These are phyloP conservation scores for Maudiozyma turicensis DNA, from an alignment of 805 yeast genomes.

Conservation along the genomic window DNA sequence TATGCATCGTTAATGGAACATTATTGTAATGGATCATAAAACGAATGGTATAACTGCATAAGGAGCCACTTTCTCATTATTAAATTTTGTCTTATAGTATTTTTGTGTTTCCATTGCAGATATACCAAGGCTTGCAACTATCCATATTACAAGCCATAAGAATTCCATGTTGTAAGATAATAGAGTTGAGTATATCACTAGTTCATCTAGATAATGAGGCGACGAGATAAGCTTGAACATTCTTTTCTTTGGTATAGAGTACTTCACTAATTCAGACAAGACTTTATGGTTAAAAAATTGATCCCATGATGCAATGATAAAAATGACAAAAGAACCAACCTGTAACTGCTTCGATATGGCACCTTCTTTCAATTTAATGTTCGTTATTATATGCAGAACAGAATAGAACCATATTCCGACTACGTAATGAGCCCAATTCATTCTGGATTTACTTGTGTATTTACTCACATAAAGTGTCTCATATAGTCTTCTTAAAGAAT, in stretches of 20 bases:
- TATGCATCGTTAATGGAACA: too few relatives aligned
- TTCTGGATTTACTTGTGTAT: constrained; percentile 39
- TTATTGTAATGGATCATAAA: neutral
- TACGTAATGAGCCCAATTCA: constrained; percentile 57
- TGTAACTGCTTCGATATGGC: constrained; percentile 5
- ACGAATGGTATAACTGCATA: constrained; percentile 17
- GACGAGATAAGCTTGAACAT: constrained; percentile 43
- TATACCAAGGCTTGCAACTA: constrained; percentile 38
- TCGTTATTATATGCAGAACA: constrained; percentile 34
- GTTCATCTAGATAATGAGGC: constrained; percentile 66
- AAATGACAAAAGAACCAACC: constrained; percentile 16
- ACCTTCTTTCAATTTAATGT: constrained; percentile 20
- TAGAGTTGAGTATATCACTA: constrained; percentile 40
- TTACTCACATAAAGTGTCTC: constrained; percentile 46
- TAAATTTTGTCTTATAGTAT: constrained; percentile 33
- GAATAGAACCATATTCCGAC: constrained; percentile 56
- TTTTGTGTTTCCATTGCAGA: constrained; percentile 45
- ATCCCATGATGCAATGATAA: constrained; percentile 21
- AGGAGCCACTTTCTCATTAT: constrained; percentile 9
- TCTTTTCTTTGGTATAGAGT: constrained; percentile 44
- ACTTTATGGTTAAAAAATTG: constrained; percentile 38
- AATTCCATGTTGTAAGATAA: constrained; percentile 12
- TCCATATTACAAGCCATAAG: constrained; percentile 25
- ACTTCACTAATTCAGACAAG: constrained; percentile 42
- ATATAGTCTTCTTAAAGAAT: constrained; percentile 43